phyloP scores from a whole-genome alignment of 106 monocot species.

The Allium cepa region DNA sequence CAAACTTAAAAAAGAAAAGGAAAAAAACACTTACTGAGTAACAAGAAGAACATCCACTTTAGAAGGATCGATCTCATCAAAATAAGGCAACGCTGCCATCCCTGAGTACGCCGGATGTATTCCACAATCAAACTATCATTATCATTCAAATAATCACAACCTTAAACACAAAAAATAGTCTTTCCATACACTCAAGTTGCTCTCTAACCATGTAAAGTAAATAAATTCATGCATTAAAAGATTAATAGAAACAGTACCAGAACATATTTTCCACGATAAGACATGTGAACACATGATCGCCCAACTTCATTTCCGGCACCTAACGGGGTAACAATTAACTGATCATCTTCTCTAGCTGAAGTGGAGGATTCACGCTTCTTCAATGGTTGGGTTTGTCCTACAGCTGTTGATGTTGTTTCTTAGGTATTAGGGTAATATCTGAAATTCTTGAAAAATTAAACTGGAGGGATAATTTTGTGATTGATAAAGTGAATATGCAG shows the following conservation, averaged over 20 bases:
- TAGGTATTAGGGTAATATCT: no score
- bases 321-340: constrained; percentile 71
- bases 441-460: no score
- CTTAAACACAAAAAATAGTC: neutral
- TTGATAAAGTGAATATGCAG: no score
- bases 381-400: constrained; percentile 9
- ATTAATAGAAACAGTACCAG: constrained; percentile 26
- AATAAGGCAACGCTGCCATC: constrained; percentile 91
- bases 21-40: constrained; percentile 31
- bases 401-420: no score
- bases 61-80: constrained; percentile 96
- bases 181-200: no score
- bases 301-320: constrained; percentile 97
- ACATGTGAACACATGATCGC: constrained; percentile 90
- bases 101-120: constrained; percentile 93
- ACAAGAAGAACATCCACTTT: constrained; percentile 90
- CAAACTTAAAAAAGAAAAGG: neutral
- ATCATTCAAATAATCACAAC: neutral
- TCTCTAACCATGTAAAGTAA: no score
- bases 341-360: constrained; percentile 65
- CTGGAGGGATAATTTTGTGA: no score
- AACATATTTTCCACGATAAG: constrained; percentile 81
- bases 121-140: constrained; percentile 80
- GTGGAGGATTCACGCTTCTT: constrained; percentile 43
- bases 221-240: no score